These are phyloP conservation scores for Geosmithia flava DNA, from an alignment of 2,329 filamentous ascomycete genomes.

Conservation along the genomic window DNA sequence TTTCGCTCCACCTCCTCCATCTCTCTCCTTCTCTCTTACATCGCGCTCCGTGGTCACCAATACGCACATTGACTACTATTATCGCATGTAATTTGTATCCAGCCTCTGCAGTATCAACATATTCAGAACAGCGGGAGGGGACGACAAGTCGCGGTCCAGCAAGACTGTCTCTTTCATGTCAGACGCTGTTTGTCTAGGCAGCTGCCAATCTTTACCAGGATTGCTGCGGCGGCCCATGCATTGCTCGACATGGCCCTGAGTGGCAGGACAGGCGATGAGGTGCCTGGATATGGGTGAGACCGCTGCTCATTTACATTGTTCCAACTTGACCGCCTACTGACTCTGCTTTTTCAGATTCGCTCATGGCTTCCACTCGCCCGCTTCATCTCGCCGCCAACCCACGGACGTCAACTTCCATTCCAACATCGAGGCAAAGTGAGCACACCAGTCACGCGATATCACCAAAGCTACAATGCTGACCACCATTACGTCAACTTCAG, in stretches of 20 bases:
- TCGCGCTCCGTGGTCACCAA: background rate
- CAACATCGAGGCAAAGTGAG: conserved; percentile 33
- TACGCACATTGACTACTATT: background rate
- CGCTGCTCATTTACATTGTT: background rate
- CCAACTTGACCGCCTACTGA: background rate
- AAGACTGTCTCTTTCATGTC: background rate
- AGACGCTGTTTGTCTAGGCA: background rate
- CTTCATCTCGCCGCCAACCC: conserved; percentile 3
- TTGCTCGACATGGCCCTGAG: background rate
- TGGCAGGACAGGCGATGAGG: background rate
- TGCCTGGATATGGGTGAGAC: background rate
- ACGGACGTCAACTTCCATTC: conserved; percentile 26
- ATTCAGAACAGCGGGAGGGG: background rate
- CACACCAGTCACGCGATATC: conserved; percentile 1
- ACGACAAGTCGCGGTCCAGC: background rate
- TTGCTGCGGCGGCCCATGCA: background rate
- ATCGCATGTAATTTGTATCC: background rate
- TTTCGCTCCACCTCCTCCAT: background rate
- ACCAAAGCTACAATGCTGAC: background rate
- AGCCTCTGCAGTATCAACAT: background rate
- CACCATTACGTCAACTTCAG: conserved; percentile 7
- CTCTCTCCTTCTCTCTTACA: background rate
- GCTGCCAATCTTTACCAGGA: background rate
- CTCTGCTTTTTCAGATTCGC: background rate
- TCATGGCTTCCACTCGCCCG: background rate